phyloP scores from a whole-genome alignment of 139 green algal genomes.

The Micractinium sp. region DNA sequence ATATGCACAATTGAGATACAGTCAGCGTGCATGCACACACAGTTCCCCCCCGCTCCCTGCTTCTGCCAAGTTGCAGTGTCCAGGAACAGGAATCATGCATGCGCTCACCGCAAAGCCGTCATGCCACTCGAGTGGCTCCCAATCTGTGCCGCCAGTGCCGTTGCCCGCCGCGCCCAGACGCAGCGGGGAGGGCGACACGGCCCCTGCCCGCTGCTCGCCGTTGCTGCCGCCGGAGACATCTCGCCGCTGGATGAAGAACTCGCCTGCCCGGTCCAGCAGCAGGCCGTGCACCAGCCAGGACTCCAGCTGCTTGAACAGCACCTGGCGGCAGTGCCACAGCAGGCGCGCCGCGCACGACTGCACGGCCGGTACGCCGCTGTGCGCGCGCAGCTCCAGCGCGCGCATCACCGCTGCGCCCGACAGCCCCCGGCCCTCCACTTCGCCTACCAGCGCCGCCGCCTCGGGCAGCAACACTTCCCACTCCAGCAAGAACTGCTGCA shows the following conservation, averaged over 20 bases:
- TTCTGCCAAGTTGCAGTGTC: too few relatives aligned
- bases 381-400: conserved; percentile 53
- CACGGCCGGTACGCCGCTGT: conserved; percentile 75
- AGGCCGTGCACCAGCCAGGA: conserved; percentile 89
- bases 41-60: too few relatives aligned
- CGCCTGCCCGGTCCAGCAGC: conserved; percentile 69
- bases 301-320: conserved; percentile 84
- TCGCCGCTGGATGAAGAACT: conserved; percentile 86
- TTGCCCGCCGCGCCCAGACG: neutral
- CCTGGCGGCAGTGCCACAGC: conserved; percentile 90
- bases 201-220: neutral
- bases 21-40: too few relatives aligned
- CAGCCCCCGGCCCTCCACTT: conserved; percentile 45
- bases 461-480: conserved; percentile 74
- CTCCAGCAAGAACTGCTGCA: conserved; percentile 73
- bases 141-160: neutral
- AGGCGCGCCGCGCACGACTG: conserved; percentile 74
- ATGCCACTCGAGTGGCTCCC: conserved; percentile 66
- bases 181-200: conserved; percentile 4
- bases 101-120: conserved; percentile 56
- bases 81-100: neutral
- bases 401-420: conserved; percentile 61
- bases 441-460: conserved; percentile 66
- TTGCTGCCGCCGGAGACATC: neutral
- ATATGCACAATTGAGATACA: too few relatives aligned